A percentile compares a stretch with the other conserved stretches of the same genome.
These are phyloP conservation scores for Mycena amicta DNA, from an alignment of 768 basidiomycete species.

Conservation along the genomic window DNA sequence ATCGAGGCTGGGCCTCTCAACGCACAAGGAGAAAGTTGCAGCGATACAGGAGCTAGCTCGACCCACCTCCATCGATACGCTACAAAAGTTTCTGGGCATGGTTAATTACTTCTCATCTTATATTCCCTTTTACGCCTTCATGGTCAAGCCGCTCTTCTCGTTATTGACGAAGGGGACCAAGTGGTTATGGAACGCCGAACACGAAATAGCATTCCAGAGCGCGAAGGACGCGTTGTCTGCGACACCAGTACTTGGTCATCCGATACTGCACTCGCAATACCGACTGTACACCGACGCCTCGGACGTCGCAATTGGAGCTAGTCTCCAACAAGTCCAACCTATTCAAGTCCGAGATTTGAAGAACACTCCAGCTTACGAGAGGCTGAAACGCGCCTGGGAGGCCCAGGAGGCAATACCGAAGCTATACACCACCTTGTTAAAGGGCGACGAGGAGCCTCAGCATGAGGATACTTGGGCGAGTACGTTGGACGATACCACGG, in stretches of 20 bases:
- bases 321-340: conserved; percentile 19
- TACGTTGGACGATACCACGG: conserved; percentile 14
- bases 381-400: conserved; percentile 5
- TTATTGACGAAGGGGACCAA: conserved; percentile 25
- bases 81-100: conserved; percentile 31
- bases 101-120: conserved; percentile 30
- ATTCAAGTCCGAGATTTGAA: conserved; percentile 13
- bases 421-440: conserved; percentile 9
- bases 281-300: too few relatives aligned
- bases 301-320: too few relatives aligned
- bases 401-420: conserved; percentile 9
- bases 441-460: not conserved
- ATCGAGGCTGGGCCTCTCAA: too few relatives aligned
- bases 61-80: too few relatives aligned
- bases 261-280: conserved; percentile 21
- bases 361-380: conserved; percentile 7
- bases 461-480: not conserved
- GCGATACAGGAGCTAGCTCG: conserved; percentile 15
- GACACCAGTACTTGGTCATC: conserved; percentile 26
- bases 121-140: conserved; percentile 30
- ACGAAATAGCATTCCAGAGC: conserved; percentile 23
- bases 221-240: conserved; percentile 19
- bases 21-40: too few relatives aligned
- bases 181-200: conserved; percentile 25
- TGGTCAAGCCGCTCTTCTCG: too few relatives aligned